Evolutionary conservation across 306 rosid species (phyloP).

Genomic region (Inga oerstediana): DNA sequence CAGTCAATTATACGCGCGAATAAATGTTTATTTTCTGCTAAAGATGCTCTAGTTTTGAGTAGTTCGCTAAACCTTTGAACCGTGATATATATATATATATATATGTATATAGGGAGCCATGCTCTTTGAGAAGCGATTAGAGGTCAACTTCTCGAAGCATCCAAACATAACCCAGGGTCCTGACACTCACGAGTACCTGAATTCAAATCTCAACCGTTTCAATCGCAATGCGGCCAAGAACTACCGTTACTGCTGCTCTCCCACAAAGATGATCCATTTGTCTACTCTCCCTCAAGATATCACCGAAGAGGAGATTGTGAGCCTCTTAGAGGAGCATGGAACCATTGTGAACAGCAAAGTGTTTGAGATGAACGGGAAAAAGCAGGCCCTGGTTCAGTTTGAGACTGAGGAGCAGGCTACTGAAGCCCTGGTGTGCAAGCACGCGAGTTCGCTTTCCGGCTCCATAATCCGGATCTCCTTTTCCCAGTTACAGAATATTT

Average conservation of each 20-base stretch:
- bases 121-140: conserved; percentile 88
- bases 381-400: conserved; percentile 86
- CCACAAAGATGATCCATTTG: conserved; percentile 88
- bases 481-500: conserved; percentile 87
- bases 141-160: conserved; percentile 95
- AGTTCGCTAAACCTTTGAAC: conserved; percentile 4
- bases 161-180: conserved; percentile 91
- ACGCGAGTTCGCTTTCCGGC: conserved; percentile 80
- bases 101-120: conserved; percentile 60
- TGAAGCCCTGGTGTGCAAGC: conserved; percentile 97
- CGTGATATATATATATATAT: conserved; percentile 7
- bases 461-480: conserved; percentile 86
- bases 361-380: conserved; percentile 98
- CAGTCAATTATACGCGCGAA: neutral
- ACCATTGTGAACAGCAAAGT: conserved; percentile 75
- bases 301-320: conserved; percentile 82
- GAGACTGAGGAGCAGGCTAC: conserved; percentile 97
- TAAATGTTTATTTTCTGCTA: neutral
- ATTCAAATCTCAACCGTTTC: conserved; percentile 95
- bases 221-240: conserved; percentile 98
- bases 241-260: conserved; percentile 98
- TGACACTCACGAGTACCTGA: conserved; percentile 82
- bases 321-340: conserved; percentile 82
- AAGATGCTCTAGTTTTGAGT: conserved; percentile 2
- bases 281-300: conserved; percentile 93